A percentile compares a stretch with the other conserved stretches of the same genome.
Evolutionary conservation across 805 yeast genomes (phyloP).

Genomic region (Cyberlindnera mississippiensis): DNA sequence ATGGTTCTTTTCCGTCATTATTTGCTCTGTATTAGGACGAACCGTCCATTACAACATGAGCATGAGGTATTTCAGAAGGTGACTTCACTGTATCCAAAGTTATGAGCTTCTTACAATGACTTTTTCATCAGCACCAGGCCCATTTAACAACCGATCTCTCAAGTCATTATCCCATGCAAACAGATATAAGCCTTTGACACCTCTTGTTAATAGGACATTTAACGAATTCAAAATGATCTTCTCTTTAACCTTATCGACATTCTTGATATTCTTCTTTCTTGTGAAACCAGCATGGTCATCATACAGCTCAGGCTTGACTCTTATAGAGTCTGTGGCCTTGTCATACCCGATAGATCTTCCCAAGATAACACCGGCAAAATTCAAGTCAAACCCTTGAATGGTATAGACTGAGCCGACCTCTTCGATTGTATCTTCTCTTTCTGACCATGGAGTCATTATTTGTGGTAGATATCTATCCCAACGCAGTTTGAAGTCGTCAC

Average conservation of each 20-base stretch:
- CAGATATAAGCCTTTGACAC: conserved; percentile 40
- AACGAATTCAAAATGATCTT: conserved; percentile 41
- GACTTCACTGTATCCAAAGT: not conserved
- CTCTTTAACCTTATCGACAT: conserved; percentile 34
- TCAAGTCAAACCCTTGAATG: conserved; percentile 44
- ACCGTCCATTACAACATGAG: conserved; percentile 2
- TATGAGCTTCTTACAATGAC: conserved; percentile 7
- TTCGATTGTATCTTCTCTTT: conserved; percentile 40
- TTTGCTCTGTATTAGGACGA: conserved; percentile 12
- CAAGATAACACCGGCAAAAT: conserved; percentile 43
- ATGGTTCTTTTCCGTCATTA: conserved; percentile 9
- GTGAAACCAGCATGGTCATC: conserved; percentile 46
- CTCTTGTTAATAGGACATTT: conserved; percentile 43
- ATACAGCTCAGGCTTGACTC: conserved; percentile 34
- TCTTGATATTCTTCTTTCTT: conserved; percentile 35
- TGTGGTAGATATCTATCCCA: conserved; percentile 46
- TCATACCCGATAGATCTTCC: conserved; percentile 43
- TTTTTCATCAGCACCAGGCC: conserved; percentile 10
- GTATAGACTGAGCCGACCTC: conserved; percentile 48
- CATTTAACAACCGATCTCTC: conserved; percentile 30
- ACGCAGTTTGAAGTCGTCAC: conserved; percentile 36
- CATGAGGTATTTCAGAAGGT: conserved; percentile 6
- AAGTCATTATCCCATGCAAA: conserved; percentile 40
- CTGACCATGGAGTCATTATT: conserved; percentile 41
- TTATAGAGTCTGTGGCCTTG: conserved; percentile 30